Percentiles rank a stretch among this genome's conserved stretches.
Evolutionary conservation across 192 early-diverging fungal genomes (phyloP).

Genomic region (Rhizophagus prolifer): DNA sequence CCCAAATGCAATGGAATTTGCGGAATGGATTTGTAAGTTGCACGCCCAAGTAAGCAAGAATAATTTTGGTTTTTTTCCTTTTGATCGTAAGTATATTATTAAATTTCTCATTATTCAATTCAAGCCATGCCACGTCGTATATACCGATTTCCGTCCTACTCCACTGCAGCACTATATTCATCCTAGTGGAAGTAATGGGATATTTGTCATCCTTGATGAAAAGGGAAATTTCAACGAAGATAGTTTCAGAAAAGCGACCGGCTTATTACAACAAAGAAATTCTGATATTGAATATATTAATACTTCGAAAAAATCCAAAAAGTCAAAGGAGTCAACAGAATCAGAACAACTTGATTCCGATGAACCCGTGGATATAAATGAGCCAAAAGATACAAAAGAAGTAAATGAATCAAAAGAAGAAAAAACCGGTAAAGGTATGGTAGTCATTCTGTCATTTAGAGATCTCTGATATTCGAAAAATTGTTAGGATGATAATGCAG

Average conservation of each 20-base stretch:
- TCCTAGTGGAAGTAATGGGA: slow-evolving; percentile 87
- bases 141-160: slow-evolving; percentile 95
- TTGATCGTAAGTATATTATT: background rate
- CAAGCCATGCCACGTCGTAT: slow-evolving; percentile 92
- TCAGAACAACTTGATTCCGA: background rate
- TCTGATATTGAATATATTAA: background rate
- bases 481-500: slow-evolving; percentile 93
- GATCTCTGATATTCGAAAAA: slow-evolving; percentile 93
- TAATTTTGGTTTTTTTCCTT: background rate
- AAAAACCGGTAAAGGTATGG: slow-evolving; percentile 78
- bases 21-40: slow-evolving; percentile 95
- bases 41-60: slow-evolving; percentile 64
- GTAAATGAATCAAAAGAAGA: background rate
- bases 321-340: background rate
- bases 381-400: background rate
- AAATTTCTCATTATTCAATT: background rate
- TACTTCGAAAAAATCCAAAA: slow-evolving; percentile 11
- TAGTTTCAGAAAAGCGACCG: slow-evolving; percentile 88
- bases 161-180: slow-evolving; percentile 98
- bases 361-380: background rate
- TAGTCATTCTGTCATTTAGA: slow-evolving; percentile 29
- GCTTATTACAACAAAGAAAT: background rate
- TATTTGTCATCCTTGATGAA: slow-evolving; percentile 97
- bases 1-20: slow-evolving; percentile 99
- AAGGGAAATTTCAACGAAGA: slow-evolving; percentile 93